Percentiles rank a stretch among this genome's conserved stretches.
Conservation (phyloP, 2,329 filamentous ascomycete genomes). For the Aspergillus awamori region DNA sequence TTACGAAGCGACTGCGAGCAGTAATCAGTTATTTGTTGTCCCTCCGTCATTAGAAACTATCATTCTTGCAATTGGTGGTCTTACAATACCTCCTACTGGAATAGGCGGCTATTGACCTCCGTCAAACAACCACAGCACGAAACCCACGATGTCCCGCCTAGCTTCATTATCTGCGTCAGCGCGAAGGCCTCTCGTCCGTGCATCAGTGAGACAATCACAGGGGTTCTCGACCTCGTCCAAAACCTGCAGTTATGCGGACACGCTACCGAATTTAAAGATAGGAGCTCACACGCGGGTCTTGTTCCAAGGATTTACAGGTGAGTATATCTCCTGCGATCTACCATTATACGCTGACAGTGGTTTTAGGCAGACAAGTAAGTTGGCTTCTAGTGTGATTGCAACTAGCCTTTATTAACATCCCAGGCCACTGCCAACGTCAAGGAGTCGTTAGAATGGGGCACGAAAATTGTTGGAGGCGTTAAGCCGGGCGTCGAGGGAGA, state of each 20-base stretch:
- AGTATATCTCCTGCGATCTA: slow-evolving; percentile 14
- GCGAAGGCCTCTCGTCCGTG: slow-evolving; percentile 11
- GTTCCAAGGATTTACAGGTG: slow-evolving; percentile 71
- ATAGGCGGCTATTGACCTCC: not conserved
- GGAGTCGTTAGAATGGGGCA: slow-evolving; percentile 76
- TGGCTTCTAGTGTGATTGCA: slow-evolving; percentile 7
- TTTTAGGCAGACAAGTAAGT: slow-evolving; percentile 40
- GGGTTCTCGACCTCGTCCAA: slow-evolving; percentile 39
- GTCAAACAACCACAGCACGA: not conserved
- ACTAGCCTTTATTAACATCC: slow-evolving; percentile 22
- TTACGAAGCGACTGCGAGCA: no score
- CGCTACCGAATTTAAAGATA: slow-evolving; percentile 67
- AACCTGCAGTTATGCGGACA: slow-evolving; percentile 57
- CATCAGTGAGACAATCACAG: slow-evolving; percentile 15
- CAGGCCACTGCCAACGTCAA: slow-evolving; percentile 74
- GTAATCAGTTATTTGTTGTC: no score
- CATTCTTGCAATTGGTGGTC: not conserved
- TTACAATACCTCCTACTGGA: not conserved
- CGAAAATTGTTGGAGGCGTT: slow-evolving; percentile 77
- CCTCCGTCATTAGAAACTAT: no score
- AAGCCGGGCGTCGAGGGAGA: slow-evolving; percentile 70
- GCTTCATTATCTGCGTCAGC: slow-evolving; percentile 27
- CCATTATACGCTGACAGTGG: slow-evolving; percentile 5
- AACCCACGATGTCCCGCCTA: slow-evolving; percentile 22
- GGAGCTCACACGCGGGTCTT: slow-evolving; percentile 67